Evolutionary conservation across 768 basidiomycete species (phyloP).

Genomic region (Boletus rubescentipes): DNA sequence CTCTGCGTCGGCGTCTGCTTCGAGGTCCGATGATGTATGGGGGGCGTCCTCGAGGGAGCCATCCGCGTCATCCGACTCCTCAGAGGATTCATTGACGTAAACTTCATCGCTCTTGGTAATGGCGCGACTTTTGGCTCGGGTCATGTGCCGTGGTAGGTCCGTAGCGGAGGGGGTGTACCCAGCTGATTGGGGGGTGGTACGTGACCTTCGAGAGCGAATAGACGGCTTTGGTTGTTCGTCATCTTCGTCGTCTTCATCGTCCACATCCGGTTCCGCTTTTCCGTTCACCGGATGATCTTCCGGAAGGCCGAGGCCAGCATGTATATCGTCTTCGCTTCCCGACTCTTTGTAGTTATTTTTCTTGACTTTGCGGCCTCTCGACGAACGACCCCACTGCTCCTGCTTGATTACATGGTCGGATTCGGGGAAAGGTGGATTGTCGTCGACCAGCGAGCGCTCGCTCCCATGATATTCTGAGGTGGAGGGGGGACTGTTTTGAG

Average conservation of each 20-base stretch:
- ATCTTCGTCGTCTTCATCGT: conserved; percentile 35
- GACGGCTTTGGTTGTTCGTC: conserved; percentile 22
- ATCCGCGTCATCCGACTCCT: conserved; percentile 53
- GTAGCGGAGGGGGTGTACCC: conserved; percentile 1
- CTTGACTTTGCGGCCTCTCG: conserved; percentile 41
- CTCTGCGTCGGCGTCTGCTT: conserved; percentile 37
- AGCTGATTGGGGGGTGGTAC: conserved; percentile 25
- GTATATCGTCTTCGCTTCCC: conserved; percentile 41
- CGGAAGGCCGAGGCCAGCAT: conserved; percentile 11
- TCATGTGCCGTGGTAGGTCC: conserved; percentile 7
- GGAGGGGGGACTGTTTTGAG: conserved; percentile 27
- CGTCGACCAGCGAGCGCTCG: conserved; percentile 34
- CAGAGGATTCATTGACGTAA: conserved; percentile 50
- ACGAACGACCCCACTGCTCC: conserved; percentile 24
- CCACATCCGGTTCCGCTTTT: conserved; percentile 17
- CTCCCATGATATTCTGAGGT: conserved; percentile 35
- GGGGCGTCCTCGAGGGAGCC: conserved; percentile 58
- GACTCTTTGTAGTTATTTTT: conserved; percentile 46
- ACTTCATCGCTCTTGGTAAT: conserved; percentile 48
- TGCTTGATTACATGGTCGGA: not conserved
- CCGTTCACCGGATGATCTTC: conserved; percentile 20
- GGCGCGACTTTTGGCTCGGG: conserved; percentile 27
- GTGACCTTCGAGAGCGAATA: conserved; percentile 19
- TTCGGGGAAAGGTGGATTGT: conserved; percentile 11
- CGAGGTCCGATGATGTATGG: conserved; percentile 39